phyloP scores from a whole-genome alignment of 2,329 filamentous ascomycete species.

The Didymosphaeria variabile region DNA sequence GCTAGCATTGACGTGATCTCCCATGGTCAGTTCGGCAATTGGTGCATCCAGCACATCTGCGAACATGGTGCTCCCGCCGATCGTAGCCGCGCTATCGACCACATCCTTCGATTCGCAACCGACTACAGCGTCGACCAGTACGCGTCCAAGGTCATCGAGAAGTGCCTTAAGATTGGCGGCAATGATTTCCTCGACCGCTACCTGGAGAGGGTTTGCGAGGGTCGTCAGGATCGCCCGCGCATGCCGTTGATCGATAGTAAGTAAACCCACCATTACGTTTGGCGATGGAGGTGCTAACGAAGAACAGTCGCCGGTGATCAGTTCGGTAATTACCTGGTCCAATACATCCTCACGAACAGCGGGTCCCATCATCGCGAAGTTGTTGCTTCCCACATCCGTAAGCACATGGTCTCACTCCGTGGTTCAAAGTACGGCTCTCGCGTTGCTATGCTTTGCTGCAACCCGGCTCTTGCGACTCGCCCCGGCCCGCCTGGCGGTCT shows the following conservation, averaged over 20 bases:
- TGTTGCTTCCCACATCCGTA: conserved; percentile 90
- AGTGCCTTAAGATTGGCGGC: conserved; percentile 96
- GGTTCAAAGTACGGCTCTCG: conserved; percentile 98
- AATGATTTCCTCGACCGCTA: conserved; percentile 91
- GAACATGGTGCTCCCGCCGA: conserved; percentile 93
- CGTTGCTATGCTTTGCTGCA: conserved; percentile 98
- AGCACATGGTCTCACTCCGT: conserved; percentile 98
- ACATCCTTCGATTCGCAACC: conserved; percentile 90
- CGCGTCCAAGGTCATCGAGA: conserved; percentile 98
- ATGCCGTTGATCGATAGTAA: conserved; percentile 94
- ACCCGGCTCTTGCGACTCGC: conserved; percentile 86
- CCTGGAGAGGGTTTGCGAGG: conserved; percentile 91
- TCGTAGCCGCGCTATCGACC: conserved; percentile 91
- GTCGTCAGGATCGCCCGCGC: conserved; percentile 86
- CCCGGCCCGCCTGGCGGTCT: conserved; percentile 81
- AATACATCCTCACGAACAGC: conserved; percentile 94
- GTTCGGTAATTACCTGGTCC: conserved; percentile 97
- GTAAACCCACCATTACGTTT: conserved; percentile 31
- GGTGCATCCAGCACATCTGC: conserved; percentile 99
- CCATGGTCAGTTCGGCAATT: conserved; percentile 98
- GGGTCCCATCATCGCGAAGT: conserved; percentile 88
- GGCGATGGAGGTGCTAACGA: conserved; percentile 23
- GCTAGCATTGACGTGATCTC: conserved; percentile 95
- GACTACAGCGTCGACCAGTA: conserved; percentile 99
- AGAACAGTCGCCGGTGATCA: conserved; percentile 87